Base-by-base conservation (phyloP, 768 basidiomycete species). In the Tremella fuciformis region DNA sequence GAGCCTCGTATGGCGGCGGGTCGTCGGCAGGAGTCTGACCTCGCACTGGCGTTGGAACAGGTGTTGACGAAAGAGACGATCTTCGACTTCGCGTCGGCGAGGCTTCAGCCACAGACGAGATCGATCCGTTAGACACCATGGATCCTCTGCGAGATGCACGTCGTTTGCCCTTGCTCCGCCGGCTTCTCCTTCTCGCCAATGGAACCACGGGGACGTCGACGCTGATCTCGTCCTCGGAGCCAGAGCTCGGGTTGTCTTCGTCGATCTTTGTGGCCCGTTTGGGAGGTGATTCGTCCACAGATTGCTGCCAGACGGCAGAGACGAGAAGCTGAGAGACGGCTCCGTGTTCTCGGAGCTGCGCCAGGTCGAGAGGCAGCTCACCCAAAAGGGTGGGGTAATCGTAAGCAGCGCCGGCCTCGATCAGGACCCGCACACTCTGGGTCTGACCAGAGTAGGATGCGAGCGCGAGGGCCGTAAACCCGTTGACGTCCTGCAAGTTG, bases 391-490 rank as follows among this genome's bases (percentile, higher is more conserved):
- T 79, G 3, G 65, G 66, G 19, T 65, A 54, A 22, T 70, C 65
- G 25, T 81, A 73, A 62, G 89, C 86, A 0, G 94, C 94, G 26
- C 90, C 90, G 26, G 85, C 89, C 11, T 82, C 80, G n/a, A 94
- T 67, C 26, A 99, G 80, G 4, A 86, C 76, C 47, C 80, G 78
- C 1, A 83, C 82, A 75, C 89, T 91, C 11, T 82, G 80, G 53
- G 80, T 79, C 13, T 87, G 85, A 21, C 82, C 82, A 7, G 80
- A 80, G 34, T 93, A 77, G 0, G 84, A 86, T 16, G 92, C 88
- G 68, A 93, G 88, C 77, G 93, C 89, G 34, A 97, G 78, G 0
- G 96, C 84, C 0, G 93, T 98, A 73, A 83, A 90, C 13, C 94
- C 94, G 75, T 91, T 94, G 49, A 83, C 81, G 76, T 99, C 96